Evolutionary conservation across 345 rosid genomes (phyloP).

Genomic region (Camelina laxa): DNA sequence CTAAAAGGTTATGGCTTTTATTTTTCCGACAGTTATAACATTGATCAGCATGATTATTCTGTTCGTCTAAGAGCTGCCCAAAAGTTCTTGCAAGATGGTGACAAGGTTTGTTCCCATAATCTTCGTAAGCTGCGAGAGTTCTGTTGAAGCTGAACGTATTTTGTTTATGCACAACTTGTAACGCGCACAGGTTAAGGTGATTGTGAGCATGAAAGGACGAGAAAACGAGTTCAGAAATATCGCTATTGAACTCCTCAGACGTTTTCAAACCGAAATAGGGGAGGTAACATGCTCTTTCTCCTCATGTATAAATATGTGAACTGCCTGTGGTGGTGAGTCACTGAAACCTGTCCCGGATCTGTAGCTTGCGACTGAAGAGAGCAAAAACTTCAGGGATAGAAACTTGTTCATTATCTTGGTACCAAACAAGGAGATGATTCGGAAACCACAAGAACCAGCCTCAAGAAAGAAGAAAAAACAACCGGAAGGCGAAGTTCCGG

Average conservation of each 20-base stretch:
- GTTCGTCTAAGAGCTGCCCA: constrained; percentile 87
- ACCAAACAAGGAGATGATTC: constrained; percentile 73
- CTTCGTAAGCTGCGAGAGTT: constrained; percentile 1
- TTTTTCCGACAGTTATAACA: constrained; percentile 66
- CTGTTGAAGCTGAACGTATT: neutral
- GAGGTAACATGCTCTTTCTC: constrained; percentile 59
- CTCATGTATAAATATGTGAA: neutral
- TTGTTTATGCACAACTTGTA: constrained; percentile 24
- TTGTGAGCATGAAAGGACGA: constrained; percentile 90
- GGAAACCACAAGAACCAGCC: constrained; percentile 74
- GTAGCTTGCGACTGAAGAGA: constrained; percentile 92
- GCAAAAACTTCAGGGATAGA: constrained; percentile 76
- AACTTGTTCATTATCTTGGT: constrained; percentile 77
- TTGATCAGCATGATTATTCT: constrained; percentile 89
- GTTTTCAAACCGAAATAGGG: constrained; percentile 86
- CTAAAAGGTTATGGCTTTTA: constrained; percentile 5
- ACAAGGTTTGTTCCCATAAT: constrained; percentile 65
- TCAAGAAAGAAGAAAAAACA: constrained; percentile 62
- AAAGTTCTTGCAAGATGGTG: constrained; percentile 88
- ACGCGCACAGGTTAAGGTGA: constrained; percentile 79
- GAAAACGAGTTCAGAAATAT: constrained; percentile 88
- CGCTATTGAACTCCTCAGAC: constrained; percentile 83
- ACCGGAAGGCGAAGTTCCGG: constrained; percentile 20
- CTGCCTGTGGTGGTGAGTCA: neutral
- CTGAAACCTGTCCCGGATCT: constrained; percentile 11